Base-by-base conservation (phyloP, 441 rosid species). In the Bruguiera hainesii region DNA sequence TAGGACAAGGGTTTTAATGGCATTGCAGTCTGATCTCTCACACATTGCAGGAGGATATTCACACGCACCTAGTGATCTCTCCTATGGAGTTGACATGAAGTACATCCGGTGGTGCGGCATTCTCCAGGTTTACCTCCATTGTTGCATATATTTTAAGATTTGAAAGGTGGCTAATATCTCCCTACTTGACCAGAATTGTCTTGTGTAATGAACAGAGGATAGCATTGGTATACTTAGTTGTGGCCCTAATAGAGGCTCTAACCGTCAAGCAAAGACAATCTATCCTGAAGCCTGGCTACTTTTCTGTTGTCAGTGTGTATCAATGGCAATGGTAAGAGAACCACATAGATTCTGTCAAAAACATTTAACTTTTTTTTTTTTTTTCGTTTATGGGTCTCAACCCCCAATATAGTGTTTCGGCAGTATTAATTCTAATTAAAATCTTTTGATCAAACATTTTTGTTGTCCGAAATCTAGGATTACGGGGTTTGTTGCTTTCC, bases 31-130 rank as follows among this genome's bases (percentile, higher is more conserved):
- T 39, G 19, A 39, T 18, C 7, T 18, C 7, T 26, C 25, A 42
- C 49, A 60, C 37, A 10, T 3, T 71, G 55, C 82, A 87, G 89
- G 89, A 77, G 94, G 90, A 63, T 88, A 85, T 66, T 86, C 89
- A 3, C 90, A 88, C 60, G 89, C 94, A 2, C 89, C 94, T 8
- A 0, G 3, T 69, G 78, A 75, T 25, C 94, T 88, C 9, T 8
- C 66, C 9, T 86, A 88, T 56, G 94, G 94, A 53, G 94, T 84
- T 49, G 87, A 84, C 78, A 84, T 84, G 89, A 86, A 86, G 63
- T 7, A 55, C 0, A 84, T 85, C n/a, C 74, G 90, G 18, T 88
- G 90, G 93, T 82, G 67, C 15, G 89, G 93, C 68, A 88, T 88
- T 75, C 89, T 88, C 49, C 89, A 88, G 87, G 90, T 85, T 51